phyloP scores from a whole-genome alignment of 2,329 filamentous ascomycete species.

The Epicoccum nigrum region DNA sequence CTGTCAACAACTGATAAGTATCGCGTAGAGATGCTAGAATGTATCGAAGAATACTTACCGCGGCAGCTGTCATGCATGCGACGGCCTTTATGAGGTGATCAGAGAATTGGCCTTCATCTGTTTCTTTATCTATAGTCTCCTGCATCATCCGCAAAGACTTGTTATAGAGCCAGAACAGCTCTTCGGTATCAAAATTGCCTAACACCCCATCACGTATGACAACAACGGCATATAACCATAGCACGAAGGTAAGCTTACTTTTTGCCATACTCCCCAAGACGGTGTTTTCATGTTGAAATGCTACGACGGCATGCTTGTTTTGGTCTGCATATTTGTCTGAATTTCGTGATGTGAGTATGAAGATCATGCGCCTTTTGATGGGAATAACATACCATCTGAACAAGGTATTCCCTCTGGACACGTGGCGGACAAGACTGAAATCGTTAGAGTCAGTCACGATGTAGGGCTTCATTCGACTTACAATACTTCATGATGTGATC shows the following conservation, averaged over 20 bases:
- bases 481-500: conserved; percentile 35
- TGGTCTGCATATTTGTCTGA: conserved; percentile 28
- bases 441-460: not conserved
- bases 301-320: conserved; percentile 11
- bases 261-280: conserved; percentile 27
- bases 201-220: conserved; percentile 24
- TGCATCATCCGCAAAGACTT: conserved; percentile 23
- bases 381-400: conserved; percentile 4
- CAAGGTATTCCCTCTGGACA: conserved; percentile 31
- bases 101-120: conserved; percentile 14
- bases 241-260: conserved; percentile 24
- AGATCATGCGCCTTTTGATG: no score
- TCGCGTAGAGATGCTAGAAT: no score
- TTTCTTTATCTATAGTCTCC: conserved; percentile 19
- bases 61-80: conserved; percentile 26
- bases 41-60: conserved; percentile 17
- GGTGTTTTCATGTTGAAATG: conserved; percentile 26
- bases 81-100: conserved; percentile 25
- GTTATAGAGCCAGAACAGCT: conserved; percentile 24
- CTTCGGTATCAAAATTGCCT: conserved; percentile 19
- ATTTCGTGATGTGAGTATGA: not conserved
- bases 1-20: not conserved
- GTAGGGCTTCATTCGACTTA: conserved; percentile 2
- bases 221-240: conserved; percentile 31
- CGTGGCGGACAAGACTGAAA: conserved; percentile 21